Conservation (phyloP, 192 early-diverging fungal genomes). For the Backusella australiensis region DNA sequence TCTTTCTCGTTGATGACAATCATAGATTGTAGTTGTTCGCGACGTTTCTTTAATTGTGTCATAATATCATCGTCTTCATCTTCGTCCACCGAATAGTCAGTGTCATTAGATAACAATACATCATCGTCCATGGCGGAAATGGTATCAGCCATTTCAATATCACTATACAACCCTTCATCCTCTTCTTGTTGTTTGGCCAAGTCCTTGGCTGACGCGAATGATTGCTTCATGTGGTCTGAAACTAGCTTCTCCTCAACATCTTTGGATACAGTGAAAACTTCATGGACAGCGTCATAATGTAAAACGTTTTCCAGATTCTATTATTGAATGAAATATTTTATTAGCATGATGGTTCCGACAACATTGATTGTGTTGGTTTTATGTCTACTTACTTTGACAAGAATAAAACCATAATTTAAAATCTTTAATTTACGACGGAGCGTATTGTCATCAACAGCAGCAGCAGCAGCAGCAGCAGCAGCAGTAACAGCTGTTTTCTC, state of each 20-base stretch:
- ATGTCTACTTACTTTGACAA: constrained; percentile 31
- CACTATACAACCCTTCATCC: background rate
- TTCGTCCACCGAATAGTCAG: constrained; percentile 12
- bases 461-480: too few species aligned
- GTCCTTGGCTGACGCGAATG: background rate
- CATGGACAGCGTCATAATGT: constrained; percentile 20
- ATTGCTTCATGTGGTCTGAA: background rate
- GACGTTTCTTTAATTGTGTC: constrained; percentile 26
- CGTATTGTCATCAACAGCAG: background rate
- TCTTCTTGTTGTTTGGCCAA: background rate
- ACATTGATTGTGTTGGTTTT: background rate
- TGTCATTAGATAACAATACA: constrained; percentile 22
- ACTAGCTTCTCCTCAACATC: background rate
- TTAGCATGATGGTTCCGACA: background rate
- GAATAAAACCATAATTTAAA: constrained; percentile 30
- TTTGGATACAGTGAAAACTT: background rate
- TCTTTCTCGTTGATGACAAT: constrained; percentile 1
- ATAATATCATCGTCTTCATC: constrained; percentile 23
- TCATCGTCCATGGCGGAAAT: constrained; percentile 19
- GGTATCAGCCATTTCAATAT: background rate
- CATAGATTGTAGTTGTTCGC: constrained; percentile 30
- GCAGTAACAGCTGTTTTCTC: background rate
- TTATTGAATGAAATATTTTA: background rate
- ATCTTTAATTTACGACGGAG: constrained; percentile 18
- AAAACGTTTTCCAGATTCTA: constrained; percentile 27